phyloP scores from a whole-genome alignment of 305 asterid species.

The Caryopteris hybrid region DNA sequence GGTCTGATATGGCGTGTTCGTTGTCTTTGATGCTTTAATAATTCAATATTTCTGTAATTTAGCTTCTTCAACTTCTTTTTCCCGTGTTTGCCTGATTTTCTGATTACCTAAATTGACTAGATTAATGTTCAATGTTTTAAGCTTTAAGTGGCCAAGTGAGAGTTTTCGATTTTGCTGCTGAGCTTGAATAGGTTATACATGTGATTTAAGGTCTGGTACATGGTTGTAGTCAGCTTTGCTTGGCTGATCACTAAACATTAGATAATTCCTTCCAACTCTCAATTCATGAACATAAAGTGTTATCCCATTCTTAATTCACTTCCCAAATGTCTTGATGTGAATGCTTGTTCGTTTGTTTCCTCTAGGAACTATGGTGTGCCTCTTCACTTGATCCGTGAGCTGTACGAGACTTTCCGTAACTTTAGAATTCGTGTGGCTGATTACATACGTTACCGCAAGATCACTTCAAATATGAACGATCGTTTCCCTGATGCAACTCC shows the following conservation, averaged over 20 bases:
- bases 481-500: conserved; percentile 95
- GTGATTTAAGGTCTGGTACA: background rate
- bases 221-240: background rate
- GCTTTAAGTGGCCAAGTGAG: background rate
- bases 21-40: background rate
- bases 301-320: background rate
- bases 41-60: background rate
- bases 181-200: background rate
- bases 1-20: background rate
- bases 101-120: background rate
- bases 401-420: conserved; percentile 93
- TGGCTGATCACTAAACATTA: background rate
- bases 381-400: conserved; percentile 91
- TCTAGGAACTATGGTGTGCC: conserved; percentile 90
- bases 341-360: conserved; percentile 12
- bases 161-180: background rate
- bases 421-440: conserved; percentile 83
- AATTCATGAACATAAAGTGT: background rate
- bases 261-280: background rate
- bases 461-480: conserved; percentile 88
- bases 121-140: background rate
- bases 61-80: background rate
- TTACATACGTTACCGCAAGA: conserved; percentile 85
- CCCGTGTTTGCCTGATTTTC: background rate
- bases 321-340: background rate